Percentiles rank a stretch among this genome's conserved stretches.
phyloP scores from a whole-genome alignment of 2,329 filamentous ascomycete species.

The Hypomyces perniciosus region DNA sequence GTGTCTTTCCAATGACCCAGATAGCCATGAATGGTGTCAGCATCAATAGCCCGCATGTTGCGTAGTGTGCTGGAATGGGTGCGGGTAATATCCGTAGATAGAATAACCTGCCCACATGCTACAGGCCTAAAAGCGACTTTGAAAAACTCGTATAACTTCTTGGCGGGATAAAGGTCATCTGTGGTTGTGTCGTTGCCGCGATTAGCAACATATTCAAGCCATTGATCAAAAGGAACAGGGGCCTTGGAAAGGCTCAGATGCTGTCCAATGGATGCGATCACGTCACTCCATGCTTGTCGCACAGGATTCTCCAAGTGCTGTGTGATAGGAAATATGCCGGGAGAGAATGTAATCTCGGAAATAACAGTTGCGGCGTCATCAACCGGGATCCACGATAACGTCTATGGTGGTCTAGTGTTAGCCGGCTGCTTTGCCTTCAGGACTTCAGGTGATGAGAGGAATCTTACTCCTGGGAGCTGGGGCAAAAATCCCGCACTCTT shows the following conservation, averaged over 20 bases:
- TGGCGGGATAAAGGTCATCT: conserved; percentile 13
- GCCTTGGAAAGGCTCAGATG: conserved; percentile 11
- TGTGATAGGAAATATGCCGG: conserved; percentile 1
- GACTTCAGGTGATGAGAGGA: not conserved
- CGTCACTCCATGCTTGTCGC: conserved; percentile 13
- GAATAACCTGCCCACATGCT: conserved; percentile 15
- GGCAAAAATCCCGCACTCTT: conserved; percentile 15
- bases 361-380: conserved; percentile 15
- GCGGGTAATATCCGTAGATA: conserved; percentile 15
- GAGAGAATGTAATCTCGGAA: conserved; percentile 12
- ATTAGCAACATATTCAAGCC: conserved; percentile 13
- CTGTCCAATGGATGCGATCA: conserved; percentile 5
- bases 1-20: conserved; percentile 13
- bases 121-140: conserved; percentile 14
- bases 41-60: conserved; percentile 7
- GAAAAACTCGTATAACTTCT: conserved; percentile 14
- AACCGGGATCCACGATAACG: conserved; percentile 16
- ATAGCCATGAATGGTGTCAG: conserved; percentile 11
- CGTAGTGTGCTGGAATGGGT: conserved; percentile 10
- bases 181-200: not conserved
- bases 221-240: conserved; percentile 11
- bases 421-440: not conserved
- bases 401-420: conserved; percentile 9
- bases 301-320: conserved; percentile 16
- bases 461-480: conserved; percentile 13